Evolutionary conservation across 2,329 filamentous ascomycete species (phyloP).

Genomic region (Diaporthe sp.): DNA sequence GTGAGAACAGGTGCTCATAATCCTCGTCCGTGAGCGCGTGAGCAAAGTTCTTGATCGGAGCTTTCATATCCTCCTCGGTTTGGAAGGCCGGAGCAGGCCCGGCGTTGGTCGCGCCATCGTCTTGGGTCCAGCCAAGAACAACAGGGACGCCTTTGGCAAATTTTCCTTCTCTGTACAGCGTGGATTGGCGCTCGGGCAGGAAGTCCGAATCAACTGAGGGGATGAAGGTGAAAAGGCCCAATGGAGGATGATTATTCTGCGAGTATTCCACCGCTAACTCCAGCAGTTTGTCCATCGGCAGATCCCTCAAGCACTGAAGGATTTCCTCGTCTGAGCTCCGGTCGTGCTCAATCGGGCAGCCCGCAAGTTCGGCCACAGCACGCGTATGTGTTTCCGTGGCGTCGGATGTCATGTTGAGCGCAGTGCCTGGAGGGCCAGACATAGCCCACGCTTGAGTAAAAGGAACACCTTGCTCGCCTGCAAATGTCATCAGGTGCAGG

Average conservation of each 20-base stretch:
- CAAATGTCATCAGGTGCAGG: constrained; percentile 48
- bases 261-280: constrained; percentile 47
- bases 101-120: constrained; percentile 48
- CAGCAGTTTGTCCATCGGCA: constrained; percentile 45
- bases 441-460: constrained; percentile 51
- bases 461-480: constrained; percentile 49
- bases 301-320: constrained; percentile 44
- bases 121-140: constrained; percentile 47
- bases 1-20: constrained; percentile 44
- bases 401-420: constrained; percentile 49
- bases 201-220: constrained; percentile 48
- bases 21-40: constrained; percentile 45
- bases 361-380: constrained; percentile 44
- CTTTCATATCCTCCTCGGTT: constrained; percentile 46
- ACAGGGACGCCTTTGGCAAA: constrained; percentile 43
- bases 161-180: constrained; percentile 43
- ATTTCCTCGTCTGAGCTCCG: constrained; percentile 12
- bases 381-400: constrained; percentile 47
- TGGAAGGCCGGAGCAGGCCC: constrained; percentile 43
- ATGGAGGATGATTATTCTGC: constrained; percentile 46
- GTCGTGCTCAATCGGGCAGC: constrained; percentile 39
- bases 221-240: constrained; percentile 48
- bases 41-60: constrained; percentile 42
- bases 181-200: constrained; percentile 43
- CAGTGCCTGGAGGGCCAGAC: constrained; percentile 52